Conservation (phyloP, 495 filamentous ascomycete species). For the Cercophora scortea region DNA sequence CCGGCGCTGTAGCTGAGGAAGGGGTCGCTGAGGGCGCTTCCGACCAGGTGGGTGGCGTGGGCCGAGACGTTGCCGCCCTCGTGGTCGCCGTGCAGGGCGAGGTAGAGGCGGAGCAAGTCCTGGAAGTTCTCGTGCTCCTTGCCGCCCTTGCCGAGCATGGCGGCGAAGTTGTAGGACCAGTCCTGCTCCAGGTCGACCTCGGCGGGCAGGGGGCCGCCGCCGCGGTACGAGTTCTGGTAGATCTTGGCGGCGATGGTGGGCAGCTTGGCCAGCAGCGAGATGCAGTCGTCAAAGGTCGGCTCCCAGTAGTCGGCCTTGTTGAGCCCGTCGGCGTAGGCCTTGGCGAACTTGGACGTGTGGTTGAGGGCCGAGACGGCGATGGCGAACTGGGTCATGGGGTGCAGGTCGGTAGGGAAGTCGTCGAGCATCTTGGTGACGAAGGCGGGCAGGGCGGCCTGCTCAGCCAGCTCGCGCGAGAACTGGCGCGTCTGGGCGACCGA, state of each 20-base stretch:
- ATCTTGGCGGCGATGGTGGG: slow-evolving; percentile 96
- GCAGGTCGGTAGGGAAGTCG: slow-evolving; percentile 76
- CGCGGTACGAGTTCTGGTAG: slow-evolving; percentile 80
- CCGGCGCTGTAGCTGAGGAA: slow-evolving; percentile 95
- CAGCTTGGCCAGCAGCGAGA: slow-evolving; percentile 89
- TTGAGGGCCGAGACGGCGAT: slow-evolving; percentile 91
- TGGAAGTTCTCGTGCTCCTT: slow-evolving; percentile 87
- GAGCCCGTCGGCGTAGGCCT: slow-evolving; percentile 82
- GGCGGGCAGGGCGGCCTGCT: slow-evolving; percentile 73
- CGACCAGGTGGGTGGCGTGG: slow-evolving; percentile 94
- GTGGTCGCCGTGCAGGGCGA: slow-evolving; percentile 95
- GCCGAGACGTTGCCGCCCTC: slow-evolving; percentile 97
- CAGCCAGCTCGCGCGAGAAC: slow-evolving; percentile 78
- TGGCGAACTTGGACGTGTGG: slow-evolving; percentile 85
- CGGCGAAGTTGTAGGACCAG: slow-evolving; percentile 97
- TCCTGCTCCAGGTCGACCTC: slow-evolving; percentile 78
- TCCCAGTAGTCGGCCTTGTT: slow-evolving; percentile 98
- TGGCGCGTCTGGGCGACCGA: slow-evolving; percentile 69
- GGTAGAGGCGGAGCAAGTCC: slow-evolving; percentile 84
- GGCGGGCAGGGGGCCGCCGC: slow-evolving; percentile 67
- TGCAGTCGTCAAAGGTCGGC: slow-evolving; percentile 92
- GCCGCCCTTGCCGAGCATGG: slow-evolving; percentile 88
- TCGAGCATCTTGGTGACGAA: slow-evolving; percentile 86
- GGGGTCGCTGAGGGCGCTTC: slow-evolving; percentile 89
- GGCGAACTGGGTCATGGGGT: slow-evolving; percentile 97